Conservation (phyloP, 2,329 filamentous ascomycete species). For the Stenocarpella maydis region DNA sequence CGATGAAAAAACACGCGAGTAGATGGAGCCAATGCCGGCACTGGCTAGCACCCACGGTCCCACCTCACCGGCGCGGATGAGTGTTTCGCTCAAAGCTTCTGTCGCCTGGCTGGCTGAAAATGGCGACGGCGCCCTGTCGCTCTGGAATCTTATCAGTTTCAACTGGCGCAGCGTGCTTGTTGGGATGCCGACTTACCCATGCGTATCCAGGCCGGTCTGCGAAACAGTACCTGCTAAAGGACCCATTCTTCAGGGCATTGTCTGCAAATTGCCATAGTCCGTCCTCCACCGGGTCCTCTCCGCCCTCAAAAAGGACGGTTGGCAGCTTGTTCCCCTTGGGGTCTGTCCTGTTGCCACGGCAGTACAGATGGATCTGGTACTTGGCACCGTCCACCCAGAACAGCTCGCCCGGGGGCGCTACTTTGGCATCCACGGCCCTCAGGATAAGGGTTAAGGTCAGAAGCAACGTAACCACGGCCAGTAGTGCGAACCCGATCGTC, state of each 20-base stretch:
- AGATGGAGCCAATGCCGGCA: conserved; percentile 86
- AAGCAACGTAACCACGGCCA: conserved; percentile 74
- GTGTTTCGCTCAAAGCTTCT: conserved; percentile 85
- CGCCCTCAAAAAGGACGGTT: conserved; percentile 87
- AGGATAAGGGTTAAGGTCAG: conserved; percentile 83
- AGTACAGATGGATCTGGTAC: conserved; percentile 88
- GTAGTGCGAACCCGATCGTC: conserved; percentile 73
- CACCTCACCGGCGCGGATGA: conserved; percentile 79
- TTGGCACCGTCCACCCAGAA: conserved; percentile 85
- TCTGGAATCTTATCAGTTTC: conserved; percentile 46
- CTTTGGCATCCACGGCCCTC: conserved; percentile 78
- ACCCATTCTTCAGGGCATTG: conserved; percentile 77
- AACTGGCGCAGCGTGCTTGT: conserved; percentile 46
- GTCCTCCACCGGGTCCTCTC: conserved; percentile 80
- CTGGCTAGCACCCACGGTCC: conserved; percentile 91
- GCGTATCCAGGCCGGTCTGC: conserved; percentile 90
- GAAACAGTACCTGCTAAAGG: conserved; percentile 91
- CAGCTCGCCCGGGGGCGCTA: conserved; percentile 76
- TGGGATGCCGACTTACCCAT: conserved; percentile 59
- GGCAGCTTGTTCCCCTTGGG: conserved; percentile 65
- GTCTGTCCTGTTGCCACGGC: conserved; percentile 75
- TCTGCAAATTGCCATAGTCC: conserved; percentile 83
- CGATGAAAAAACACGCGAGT: conserved; percentile 89
- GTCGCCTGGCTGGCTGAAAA: conserved; percentile 93
- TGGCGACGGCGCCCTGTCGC: conserved; percentile 91